Percentiles rank a stretch among this genome's conserved stretches.
phyloP scores from a whole-genome alignment of 2,329 filamentous ascomycete genomes.

The Aureobasidium melanogenum region DNA sequence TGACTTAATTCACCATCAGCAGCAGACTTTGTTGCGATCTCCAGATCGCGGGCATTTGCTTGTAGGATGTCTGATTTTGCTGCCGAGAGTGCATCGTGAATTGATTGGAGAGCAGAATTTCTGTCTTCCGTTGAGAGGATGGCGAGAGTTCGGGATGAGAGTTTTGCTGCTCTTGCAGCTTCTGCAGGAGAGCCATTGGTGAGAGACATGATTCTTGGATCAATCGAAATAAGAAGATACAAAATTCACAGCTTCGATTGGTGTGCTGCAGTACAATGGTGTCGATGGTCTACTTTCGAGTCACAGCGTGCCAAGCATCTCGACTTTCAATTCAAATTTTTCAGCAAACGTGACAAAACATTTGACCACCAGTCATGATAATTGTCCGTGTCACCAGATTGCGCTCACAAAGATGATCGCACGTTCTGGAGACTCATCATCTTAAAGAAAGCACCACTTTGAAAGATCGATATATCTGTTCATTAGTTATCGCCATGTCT shows the following conservation, averaged over 20 bases:
- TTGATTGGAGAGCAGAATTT: conserved; percentile 75
- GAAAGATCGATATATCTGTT: too few relatives aligned
- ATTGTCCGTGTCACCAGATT: neutral
- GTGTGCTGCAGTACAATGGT: neutral
- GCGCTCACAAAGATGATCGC: too few relatives aligned
- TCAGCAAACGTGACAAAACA: neutral
- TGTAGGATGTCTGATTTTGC: conserved; percentile 69
- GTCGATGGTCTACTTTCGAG: neutral
- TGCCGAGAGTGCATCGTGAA: conserved; percentile 65
- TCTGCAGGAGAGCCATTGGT: conserved; percentile 74
- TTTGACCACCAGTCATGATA: neutral
- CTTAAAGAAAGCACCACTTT: too few relatives aligned
- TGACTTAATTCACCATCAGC: conserved; percentile 66
- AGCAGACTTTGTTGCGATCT: conserved; percentile 62
- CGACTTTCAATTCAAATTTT: neutral
- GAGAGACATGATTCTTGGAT: conserved; percentile 59
- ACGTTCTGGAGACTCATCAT: too few relatives aligned
- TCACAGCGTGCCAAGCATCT: conserved; percentile 8
- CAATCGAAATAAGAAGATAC: too few relatives aligned
- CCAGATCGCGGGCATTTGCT: conserved; percentile 78
- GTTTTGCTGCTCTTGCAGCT: conserved; percentile 68
- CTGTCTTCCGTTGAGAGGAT: conserved; percentile 66
- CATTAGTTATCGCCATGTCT: too few relatives aligned
- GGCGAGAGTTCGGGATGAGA: conserved; percentile 73
- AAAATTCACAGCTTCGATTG: neutral